Base-by-base conservation (phyloP, 2,329 filamentous ascomycete species). In the Aspergillus sp. region DNA sequence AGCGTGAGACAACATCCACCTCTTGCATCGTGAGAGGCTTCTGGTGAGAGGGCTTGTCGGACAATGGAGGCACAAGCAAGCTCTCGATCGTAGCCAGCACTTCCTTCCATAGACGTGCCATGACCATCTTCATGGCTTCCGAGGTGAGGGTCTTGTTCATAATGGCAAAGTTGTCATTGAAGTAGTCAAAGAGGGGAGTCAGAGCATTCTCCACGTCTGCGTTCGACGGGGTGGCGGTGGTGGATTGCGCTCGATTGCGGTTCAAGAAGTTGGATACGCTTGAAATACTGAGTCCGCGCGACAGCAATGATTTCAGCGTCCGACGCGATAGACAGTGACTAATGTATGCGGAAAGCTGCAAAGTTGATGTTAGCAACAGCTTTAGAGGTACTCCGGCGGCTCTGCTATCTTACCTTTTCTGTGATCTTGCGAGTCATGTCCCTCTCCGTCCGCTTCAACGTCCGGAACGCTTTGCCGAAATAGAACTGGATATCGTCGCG, bases 371-470 rank as follows among this genome's bases (percentile, higher is more conserved):
- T 27, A 59, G 27, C 19, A 41, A 51, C 21, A 23, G 42, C n/a
- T 27, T 11, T 11, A 17, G 17, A 25, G 32, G 11, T 8, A 38
- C n/a, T 19, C 25, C 11, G 13, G 17, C 15, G 15, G 15, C 17
- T 11, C 13, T 19, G 27, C 25, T 27, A 65, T 36, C 82, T 64
- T 81, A 92, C 91, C 88, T 99, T 99, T 79, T 98, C 95, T 7
- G 95, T 98, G 71, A 98, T 95, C 78, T 93, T 96, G 63, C 95
- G 87, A 57, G 96, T 96, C 95, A 99, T 99, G 75, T 99, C 95
- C 70, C 94, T 86, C 79, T 99, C 94, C 0, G 94, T 96, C 66
- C 95, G 87, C 82, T 98, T 98, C 68, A 99, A 82, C 62, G 94
- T 92, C 50, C 95, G 86, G 80, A 99, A 99, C 25, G 95, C 91